phyloP scores from a whole-genome alignment of 163 green algal genomes.

The Chloroidium sp. region DNA sequence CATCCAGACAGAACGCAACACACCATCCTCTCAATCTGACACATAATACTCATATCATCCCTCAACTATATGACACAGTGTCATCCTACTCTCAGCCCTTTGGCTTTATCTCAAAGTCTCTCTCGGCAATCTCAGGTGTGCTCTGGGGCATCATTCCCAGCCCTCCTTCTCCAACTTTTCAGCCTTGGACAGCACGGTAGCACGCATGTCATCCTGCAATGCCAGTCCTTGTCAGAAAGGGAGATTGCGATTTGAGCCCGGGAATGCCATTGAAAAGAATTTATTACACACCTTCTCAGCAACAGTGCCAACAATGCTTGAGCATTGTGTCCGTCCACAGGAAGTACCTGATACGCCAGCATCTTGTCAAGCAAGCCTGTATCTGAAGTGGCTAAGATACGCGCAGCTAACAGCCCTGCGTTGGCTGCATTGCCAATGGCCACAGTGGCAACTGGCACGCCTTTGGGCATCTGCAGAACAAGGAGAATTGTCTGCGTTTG shows the following conservation, averaged over 20 bases:
- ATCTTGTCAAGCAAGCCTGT: conserved; percentile 56
- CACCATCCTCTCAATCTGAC: too few species aligned
- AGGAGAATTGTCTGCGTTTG: too few species aligned
- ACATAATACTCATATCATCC: too few species aligned
- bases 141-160: conserved; percentile 25
- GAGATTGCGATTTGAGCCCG: too few species aligned
- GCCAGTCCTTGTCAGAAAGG: too few species aligned
- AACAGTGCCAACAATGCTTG: conserved; percentile 13
- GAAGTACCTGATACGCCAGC: conserved; percentile 45
- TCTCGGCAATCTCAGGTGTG: too few species aligned
- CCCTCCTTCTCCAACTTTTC: conserved; percentile 57
- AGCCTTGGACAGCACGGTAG: conserved; percentile 70
- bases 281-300: neutral
- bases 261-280: neutral
- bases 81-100: too few species aligned
- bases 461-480: conserved; percentile 60
- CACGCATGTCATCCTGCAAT: conserved; percentile 31
- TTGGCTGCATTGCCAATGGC: conserved; percentile 94
- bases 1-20: too few species aligned
- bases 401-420: conserved; percentile 81
- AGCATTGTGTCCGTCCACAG: conserved; percentile 12
- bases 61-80: too few species aligned
- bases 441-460: conserved; percentile 83
- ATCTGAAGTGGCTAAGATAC: conserved; percentile 70
- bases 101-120: too few species aligned